These are phyloP conservation scores for Podaxis pistillaris DNA, from an alignment of 768 basidiomycete species.

Conservation along the genomic window DNA sequence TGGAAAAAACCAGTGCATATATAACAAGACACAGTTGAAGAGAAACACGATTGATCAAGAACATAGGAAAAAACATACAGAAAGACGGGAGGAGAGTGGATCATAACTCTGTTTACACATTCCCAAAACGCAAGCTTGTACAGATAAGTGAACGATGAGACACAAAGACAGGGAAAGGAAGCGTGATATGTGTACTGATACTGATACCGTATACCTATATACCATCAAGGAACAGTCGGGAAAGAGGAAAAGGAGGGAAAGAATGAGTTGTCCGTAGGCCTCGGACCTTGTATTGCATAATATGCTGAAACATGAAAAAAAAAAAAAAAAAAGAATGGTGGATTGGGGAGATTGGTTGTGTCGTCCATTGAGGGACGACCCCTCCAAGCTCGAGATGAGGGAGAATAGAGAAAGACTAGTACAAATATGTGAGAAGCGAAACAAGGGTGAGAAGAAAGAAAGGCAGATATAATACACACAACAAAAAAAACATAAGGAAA, in stretches of 20 bases:
- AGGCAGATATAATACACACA: not conserved
- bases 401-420: not conserved
- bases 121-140: no score
- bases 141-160: not conserved
- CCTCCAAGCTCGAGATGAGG: no score
- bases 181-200: not conserved
- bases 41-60: not conserved
- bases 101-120: no score
- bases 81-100: not conserved
- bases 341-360: no score
- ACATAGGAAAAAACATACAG: not conserved
- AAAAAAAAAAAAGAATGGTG: no score
- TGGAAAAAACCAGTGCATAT: not conserved
- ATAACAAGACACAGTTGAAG: not conserved
- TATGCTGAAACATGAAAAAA: no score
- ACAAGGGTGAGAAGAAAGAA: not conserved
- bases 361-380: no score
- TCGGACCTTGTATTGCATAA: not conserved
- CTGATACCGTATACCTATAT: not conserved
- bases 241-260: no score
- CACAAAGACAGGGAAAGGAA: not conserved
- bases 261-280: not conserved
- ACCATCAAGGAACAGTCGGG: no score
- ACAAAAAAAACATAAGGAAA: constrained; percentile 4
- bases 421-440: not conserved